Evolutionary conservation across 2,329 filamentous ascomycete genomes (phyloP).

Genomic region (Ilyonectria robusta): DNA sequence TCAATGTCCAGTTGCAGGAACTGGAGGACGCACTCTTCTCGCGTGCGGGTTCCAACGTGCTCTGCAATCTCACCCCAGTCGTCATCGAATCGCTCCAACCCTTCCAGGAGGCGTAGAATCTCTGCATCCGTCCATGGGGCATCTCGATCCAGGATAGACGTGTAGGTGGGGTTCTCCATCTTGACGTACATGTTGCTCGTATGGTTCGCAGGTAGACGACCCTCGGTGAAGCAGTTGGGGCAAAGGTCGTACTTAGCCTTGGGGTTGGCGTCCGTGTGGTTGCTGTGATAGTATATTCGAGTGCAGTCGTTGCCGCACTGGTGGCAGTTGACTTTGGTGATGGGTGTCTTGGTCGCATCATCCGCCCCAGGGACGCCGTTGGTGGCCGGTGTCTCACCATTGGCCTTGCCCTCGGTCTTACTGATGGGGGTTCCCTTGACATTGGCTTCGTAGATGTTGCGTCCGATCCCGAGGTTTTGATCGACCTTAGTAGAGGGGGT

Average conservation of each 20-base stretch:
- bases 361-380: conserved; percentile 75
- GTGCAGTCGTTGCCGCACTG: conserved; percentile 93
- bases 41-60: conserved; percentile 90
- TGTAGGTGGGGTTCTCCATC: conserved; percentile 89
- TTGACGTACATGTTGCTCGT: conserved; percentile 87
- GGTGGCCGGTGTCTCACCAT: conserved; percentile 78
- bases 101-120: conserved; percentile 89
- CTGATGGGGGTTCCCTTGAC: conserved; percentile 82
- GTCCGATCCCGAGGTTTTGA: conserved; percentile 90
- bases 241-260: conserved; percentile 90
- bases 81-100: conserved; percentile 91
- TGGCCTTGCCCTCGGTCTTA: conserved; percentile 79
- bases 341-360: conserved; percentile 75
- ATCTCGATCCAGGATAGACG: conserved; percentile 83
- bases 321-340: conserved; percentile 84
- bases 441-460: conserved; percentile 95
- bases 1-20: conserved; percentile 98
- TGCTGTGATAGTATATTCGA: conserved; percentile 72
- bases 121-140: conserved; percentile 94
- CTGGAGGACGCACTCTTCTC: conserved; percentile 96
- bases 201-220: conserved; percentile 84
- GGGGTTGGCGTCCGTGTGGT: conserved; percentile 69
- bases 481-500: conserved; percentile 80
- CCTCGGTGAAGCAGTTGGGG: conserved; percentile 90
- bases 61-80: conserved; percentile 96